A percentile compares a stretch with the other conserved stretches of the same genome.
phyloP scores from a whole-genome alignment of 805 yeast species.

The Lipomyces chichibuensis region DNA sequence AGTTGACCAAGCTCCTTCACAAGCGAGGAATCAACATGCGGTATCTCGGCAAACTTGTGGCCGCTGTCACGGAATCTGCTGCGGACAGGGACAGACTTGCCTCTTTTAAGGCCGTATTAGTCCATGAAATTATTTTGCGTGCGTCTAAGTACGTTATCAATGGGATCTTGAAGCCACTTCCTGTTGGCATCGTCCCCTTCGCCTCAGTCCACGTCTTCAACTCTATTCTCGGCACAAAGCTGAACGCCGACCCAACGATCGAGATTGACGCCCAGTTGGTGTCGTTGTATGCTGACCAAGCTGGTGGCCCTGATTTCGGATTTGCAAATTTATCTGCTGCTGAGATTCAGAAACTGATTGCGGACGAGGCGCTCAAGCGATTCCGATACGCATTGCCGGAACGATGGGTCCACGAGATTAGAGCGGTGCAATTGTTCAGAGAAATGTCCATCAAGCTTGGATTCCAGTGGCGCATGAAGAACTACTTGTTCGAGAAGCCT shows the following conservation, averaged over 20 bases:
- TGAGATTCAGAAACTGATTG: constrained; percentile 51
- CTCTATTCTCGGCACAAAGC: constrained; percentile 59
- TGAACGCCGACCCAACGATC: constrained; percentile 50
- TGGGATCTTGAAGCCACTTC: constrained; percentile 50
- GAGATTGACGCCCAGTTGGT: constrained; percentile 44
- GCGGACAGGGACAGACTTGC: constrained; percentile 46
- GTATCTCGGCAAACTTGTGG: constrained; percentile 63
- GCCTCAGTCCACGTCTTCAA: constrained; percentile 74
- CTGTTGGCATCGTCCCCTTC: constrained; percentile 59
- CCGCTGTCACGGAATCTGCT: constrained; percentile 33
- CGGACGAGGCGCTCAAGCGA: constrained; percentile 59
- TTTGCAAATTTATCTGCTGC: constrained; percentile 54
- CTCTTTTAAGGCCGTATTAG: constrained; percentile 50
- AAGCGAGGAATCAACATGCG: constrained; percentile 84
- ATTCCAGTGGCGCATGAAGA: constrained; percentile 72
- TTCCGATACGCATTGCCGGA: constrained; percentile 63
- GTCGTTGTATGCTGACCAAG: constrained; percentile 47
- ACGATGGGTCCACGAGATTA: constrained; percentile 52
- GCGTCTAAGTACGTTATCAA: constrained; percentile 75
- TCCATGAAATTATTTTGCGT: constrained; percentile 78
- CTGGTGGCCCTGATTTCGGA: constrained; percentile 42
- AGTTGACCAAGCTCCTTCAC: constrained; percentile 71
- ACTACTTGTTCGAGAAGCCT: constrained; percentile 51
- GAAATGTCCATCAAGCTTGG: constrained; percentile 79
- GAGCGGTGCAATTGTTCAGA: constrained; percentile 58